Percentiles rank a stretch among this genome's conserved stretches.
Evolutionary conservation across 2,329 filamentous ascomycete genomes (phyloP).

Genomic region (Colletotrichum orchidophilum): DNA sequence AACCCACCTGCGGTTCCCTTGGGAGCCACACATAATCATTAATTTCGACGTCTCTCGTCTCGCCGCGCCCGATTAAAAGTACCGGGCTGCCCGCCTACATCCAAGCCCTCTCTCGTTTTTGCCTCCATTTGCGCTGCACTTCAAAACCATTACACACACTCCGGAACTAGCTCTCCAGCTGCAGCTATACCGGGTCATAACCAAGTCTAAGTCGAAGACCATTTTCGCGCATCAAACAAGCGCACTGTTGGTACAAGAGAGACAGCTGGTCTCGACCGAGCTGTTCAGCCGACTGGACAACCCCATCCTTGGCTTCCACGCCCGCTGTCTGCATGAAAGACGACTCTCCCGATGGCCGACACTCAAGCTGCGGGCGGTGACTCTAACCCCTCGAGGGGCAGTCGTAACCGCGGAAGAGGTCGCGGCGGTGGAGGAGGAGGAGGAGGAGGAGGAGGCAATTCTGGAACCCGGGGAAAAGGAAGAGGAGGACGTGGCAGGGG

Average conservation of each 20-base stretch:
- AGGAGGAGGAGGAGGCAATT: constrained; percentile 37
- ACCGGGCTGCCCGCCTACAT: not conserved
- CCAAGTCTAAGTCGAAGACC: not conserved
- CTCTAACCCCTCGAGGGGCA: constrained; percentile 28
- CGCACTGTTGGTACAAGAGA: not conserved
- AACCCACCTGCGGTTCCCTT: constrained; percentile 7
- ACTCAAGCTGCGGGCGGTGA: constrained; percentile 7
- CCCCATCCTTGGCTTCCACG: not conserved
- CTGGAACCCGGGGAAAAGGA: constrained; percentile 23
- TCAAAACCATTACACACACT: not conserved
- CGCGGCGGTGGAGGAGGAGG: constrained; percentile 45
- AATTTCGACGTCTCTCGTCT: constrained; percentile 28
- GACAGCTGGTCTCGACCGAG: not conserved
- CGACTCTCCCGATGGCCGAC: constrained; percentile 19
- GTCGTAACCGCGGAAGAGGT: constrained; percentile 32
- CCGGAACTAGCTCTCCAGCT: not conserved
- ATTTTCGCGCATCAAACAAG: not conserved
- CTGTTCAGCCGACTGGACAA: not conserved
- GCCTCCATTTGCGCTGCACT: not conserved
- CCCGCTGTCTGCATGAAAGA: no score
- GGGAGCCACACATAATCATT: constrained; percentile 31
- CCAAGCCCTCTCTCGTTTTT: not conserved
- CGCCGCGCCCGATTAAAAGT: constrained; percentile 13
- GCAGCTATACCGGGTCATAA: not conserved
- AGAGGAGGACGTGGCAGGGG: constrained; percentile 34